phyloP scores from a whole-genome alignment of 2,329 filamentous ascomycete genomes.

The Aspergillus intermedius region DNA sequence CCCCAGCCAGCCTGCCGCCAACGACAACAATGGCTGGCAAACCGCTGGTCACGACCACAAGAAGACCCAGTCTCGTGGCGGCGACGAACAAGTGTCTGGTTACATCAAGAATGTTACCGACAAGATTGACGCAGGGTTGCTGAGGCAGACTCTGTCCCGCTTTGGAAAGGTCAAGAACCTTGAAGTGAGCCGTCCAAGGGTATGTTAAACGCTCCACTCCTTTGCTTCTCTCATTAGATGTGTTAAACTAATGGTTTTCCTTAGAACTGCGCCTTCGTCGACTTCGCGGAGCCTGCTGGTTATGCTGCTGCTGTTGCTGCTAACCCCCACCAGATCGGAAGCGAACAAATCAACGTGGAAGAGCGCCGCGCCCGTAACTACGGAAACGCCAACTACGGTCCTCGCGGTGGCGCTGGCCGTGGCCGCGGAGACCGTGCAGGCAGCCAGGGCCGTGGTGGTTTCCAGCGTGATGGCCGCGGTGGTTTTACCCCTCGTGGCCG shows the following conservation, averaged over 20 bases:
- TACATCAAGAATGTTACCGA: slow-evolving; percentile 97
- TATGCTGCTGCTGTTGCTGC: slow-evolving; percentile 76
- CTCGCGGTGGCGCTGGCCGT: slow-evolving; percentile 58
- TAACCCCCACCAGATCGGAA: slow-evolving; percentile 80
- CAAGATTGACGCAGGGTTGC: slow-evolving; percentile 68
- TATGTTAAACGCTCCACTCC: slow-evolving; percentile 38
- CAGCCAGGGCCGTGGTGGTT: slow-evolving; percentile 60
- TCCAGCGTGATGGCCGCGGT: slow-evolving; percentile 63
- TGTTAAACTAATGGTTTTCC: background rate
- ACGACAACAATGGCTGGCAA: slow-evolving; percentile 71
- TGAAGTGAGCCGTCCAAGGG: slow-evolving; percentile 66
- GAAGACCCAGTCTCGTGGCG: slow-evolving; percentile 69
- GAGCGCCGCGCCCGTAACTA: slow-evolving; percentile 74
- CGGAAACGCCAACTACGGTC: slow-evolving; percentile 57
- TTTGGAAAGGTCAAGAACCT: slow-evolving; percentile 61
- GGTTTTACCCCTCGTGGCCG: slow-evolving; percentile 59
- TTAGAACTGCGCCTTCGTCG: slow-evolving; percentile 94
- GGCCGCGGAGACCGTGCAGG: slow-evolving; percentile 63
- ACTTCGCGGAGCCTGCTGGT: slow-evolving; percentile 73
- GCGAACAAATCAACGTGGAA: slow-evolving; percentile 78
- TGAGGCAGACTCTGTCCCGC: slow-evolving; percentile 63
- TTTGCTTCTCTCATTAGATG: background rate
- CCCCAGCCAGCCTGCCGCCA: slow-evolving; percentile 76
- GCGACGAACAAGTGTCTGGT: slow-evolving; percentile 71
- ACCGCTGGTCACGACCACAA: slow-evolving; percentile 70